Percentiles rank a stretch among this genome's conserved stretches.
Conservation (phyloP, 129 eudicot genomes). For the Flaveria brownii region DNA sequence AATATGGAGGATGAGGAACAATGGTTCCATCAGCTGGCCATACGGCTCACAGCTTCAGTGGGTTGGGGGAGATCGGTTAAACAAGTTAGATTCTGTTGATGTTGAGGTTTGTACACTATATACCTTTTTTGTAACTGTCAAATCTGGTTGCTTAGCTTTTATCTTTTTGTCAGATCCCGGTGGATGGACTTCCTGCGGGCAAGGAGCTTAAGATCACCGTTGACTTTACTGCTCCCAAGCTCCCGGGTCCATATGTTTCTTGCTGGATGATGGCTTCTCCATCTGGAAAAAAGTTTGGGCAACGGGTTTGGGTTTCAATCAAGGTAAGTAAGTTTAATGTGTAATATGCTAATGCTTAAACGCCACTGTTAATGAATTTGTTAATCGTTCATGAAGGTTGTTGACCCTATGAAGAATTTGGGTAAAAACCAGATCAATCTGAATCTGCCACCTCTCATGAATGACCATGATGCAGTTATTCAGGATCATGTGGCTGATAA, state of each 20-base stretch:
- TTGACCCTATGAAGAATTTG: conserved; percentile 49
- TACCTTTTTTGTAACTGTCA: background rate
- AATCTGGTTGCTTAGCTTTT: background rate
- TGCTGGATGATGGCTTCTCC: conserved; percentile 91
- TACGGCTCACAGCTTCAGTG: conserved; percentile 67
- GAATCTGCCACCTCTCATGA: conserved; percentile 60
- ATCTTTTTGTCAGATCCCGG: conserved; percentile 48
- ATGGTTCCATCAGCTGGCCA: conserved; percentile 68
- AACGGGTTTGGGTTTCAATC: conserved; percentile 87
- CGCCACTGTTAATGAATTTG: background rate
- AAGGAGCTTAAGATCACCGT: conserved; percentile 68
- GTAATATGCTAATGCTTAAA: background rate
- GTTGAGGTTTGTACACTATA: conserved; percentile 49
- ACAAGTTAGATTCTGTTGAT: conserved; percentile 47
- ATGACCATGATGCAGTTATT: conserved; percentile 29
- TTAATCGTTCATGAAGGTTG: conserved; percentile 49
- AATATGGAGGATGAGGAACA: conserved; percentile 93
- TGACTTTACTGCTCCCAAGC: conserved; percentile 74
- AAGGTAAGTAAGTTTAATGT: conserved; percentile 44
- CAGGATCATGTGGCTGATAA: conserved; percentile 25
- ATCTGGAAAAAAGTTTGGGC: conserved; percentile 84
- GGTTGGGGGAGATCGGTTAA: conserved; percentile 79
- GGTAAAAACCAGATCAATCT: conserved; percentile 46
- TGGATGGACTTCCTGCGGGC: conserved; percentile 51
- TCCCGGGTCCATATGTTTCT: conserved; percentile 77